Evolutionary conservation across 176 grass and related monocot species (phyloP), one percentile per base, ranked within the genome.

Genomic region (Cymbopogon citratus): DNA sequence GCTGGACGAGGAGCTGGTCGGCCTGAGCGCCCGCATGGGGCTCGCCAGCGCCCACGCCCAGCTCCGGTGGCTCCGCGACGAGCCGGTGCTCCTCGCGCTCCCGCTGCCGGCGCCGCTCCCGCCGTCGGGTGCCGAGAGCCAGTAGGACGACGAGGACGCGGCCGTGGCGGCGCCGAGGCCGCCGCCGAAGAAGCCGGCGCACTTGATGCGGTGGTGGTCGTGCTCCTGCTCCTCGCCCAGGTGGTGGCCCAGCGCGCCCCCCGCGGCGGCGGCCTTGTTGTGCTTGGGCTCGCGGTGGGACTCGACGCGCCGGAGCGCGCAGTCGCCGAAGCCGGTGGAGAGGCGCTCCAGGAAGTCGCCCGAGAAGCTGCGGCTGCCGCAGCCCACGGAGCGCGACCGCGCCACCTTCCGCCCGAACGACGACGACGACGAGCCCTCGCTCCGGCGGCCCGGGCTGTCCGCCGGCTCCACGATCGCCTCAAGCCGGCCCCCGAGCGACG

Each of bases 41-140:
- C 97, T 99, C 4, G 97, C 89, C 11, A 99, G 94, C 24, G 91
- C 93, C 97, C 91, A 99, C 10, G 87, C 91, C 93, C 93, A 96
- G 61, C 85, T 84, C 74, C 90, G 69, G 73, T 89, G 79, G 83
- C 79, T 80, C 74, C 87, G 84, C 18, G 77, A 15, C 14, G 73
- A 12, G 7, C 86, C 69, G 54, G 54, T 21, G 2, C 1, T 35
- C 46, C 77, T 83, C 9, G 74, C 40, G 38, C 38, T 23, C 13
- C 67, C 67, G 66, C 80, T 19, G 16, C 71, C 66, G 19, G 89
- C 14, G 63, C 73, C 62, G 33, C 60, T 23, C 2, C 38, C 67
- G 81, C 80, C 25, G n/a, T 78, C 71, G 14, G 91, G 82, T 1
- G 88, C 80, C 18, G 94, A 87, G 45, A 97, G 92, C 92, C 90